Percentiles rank a stretch among this genome's conserved stretches.
phyloP scores from a whole-genome alignment of 129 eudicot genomes.

The Helianthus tuberosus region DNA sequence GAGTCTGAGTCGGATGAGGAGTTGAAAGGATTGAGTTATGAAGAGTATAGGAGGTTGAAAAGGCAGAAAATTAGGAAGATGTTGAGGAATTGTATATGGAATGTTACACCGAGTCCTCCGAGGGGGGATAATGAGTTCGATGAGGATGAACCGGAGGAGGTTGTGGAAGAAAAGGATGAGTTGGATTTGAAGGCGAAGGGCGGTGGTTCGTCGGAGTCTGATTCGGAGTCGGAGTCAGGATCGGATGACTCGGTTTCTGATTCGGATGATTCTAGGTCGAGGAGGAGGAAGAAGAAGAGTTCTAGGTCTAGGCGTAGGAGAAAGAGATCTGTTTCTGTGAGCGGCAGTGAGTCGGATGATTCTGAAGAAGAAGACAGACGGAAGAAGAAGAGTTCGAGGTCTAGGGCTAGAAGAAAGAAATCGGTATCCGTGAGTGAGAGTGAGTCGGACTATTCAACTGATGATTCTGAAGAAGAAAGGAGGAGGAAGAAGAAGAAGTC shows the following conservation, averaged over 20 bases:
- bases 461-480: constrained; percentile 58
- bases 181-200: constrained; percentile 17
- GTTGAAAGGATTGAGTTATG: constrained; percentile 57
- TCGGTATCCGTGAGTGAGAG: constrained; percentile 53
- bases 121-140: constrained; percentile 47
- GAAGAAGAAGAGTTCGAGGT: constrained; percentile 41
- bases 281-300: constrained; percentile 14
- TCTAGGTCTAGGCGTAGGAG: constrained; percentile 29
- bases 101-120: constrained; percentile 89
- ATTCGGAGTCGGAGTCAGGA: constrained; percentile 42
- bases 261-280: constrained; percentile 33
- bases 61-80: constrained; percentile 69
- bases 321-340: constrained; percentile 36
- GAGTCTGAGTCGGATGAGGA: constrained; percentile 84
- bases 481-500: constrained; percentile 29
- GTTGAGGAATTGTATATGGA: constrained; percentile 67
- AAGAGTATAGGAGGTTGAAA: constrained; percentile 76
- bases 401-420: constrained; percentile 41
- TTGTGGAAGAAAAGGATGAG: constrained; percentile 36
- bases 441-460: constrained; percentile 45
- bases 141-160: constrained; percentile 52
- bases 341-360: constrained; percentile 47
- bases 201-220: constrained; percentile 27
- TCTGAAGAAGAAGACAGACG: constrained; percentile 29
- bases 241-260: constrained; percentile 46